Evolutionary conservation across 371 early-diverging fungal species (phyloP).

Genomic region (Rhizopus delemar): DNA sequence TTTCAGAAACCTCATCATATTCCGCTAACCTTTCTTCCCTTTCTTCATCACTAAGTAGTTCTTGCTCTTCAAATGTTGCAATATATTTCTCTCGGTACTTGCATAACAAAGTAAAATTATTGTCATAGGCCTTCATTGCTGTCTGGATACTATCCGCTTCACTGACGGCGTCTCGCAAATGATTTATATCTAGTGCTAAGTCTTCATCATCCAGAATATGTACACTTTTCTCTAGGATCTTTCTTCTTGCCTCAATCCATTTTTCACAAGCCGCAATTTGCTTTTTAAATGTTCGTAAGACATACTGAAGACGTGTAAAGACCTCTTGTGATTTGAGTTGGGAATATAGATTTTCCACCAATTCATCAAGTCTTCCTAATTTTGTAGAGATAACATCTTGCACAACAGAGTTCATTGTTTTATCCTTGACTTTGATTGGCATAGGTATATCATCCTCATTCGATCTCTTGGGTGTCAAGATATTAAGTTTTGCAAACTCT

Average conservation of each 20-base stretch:
- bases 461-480: constrained; percentile 31
- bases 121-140: constrained; percentile 30
- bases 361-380: constrained; percentile 25
- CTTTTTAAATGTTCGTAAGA: constrained; percentile 30
- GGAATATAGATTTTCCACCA: constrained; percentile 28
- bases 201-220: constrained; percentile 24
- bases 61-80: constrained; percentile 25
- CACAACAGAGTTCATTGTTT: constrained; percentile 39
- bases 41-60: constrained; percentile 17
- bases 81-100: constrained; percentile 30
- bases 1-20: constrained; percentile 18
- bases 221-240: constrained; percentile 23
- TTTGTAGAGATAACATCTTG: constrained; percentile 38
- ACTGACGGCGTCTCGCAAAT: constrained; percentile 39
- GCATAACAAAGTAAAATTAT: constrained; percentile 26
- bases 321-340: constrained; percentile 37
- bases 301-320: constrained; percentile 38
- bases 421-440: constrained; percentile 36
- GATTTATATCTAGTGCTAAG: constrained; percentile 24
- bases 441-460: constrained; percentile 28
- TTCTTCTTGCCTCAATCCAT: constrained; percentile 36
- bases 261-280: constrained; percentile 30
- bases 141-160: constrained; percentile 36
- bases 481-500: not conserved
- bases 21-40: constrained; percentile 23